phyloP scores from a whole-genome alignment of 352 stramenopile genomes.

The Phytophthora hibernalis region DNA sequence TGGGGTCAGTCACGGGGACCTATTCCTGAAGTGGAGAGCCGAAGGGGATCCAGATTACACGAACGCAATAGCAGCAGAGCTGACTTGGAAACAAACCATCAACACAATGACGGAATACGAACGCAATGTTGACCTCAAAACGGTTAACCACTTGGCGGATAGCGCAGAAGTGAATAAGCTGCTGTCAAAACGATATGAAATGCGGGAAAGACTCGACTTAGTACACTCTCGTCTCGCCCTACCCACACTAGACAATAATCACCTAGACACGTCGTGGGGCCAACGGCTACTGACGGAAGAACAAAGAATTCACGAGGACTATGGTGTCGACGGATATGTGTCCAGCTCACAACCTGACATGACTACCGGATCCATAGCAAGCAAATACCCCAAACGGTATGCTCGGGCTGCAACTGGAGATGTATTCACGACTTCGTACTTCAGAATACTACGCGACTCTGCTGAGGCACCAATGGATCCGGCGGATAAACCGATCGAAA shows the following conservation, averaged over 20 bases:
- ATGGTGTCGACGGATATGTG: too few species aligned
- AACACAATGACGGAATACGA: neutral
- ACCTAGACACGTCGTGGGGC: too few species aligned
- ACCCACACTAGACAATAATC: neutral
- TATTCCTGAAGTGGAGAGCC: neutral
- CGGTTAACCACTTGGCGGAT: neutral
- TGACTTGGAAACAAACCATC: neutral
- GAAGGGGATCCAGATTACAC: constrained; percentile 2
- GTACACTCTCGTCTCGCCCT: neutral
- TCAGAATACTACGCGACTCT: neutral
- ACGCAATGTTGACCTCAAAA: neutral
- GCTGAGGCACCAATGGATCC: neutral
- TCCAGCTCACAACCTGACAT: too few species aligned
- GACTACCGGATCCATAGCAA: too few species aligned
- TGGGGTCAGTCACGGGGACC: neutral
- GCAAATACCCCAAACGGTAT: too few species aligned
- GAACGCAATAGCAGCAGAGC: neutral
- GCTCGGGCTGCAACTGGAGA: neutral
- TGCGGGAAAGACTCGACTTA: neutral
- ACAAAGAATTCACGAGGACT: too few species aligned
- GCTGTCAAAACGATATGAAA: neutral
- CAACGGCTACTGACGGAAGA: too few species aligned
- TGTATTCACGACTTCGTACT: neutral
- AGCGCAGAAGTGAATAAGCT: neutral
- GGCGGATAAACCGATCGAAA: neutral